A percentile compares a stretch with the other conserved stretches of the same genome.
Evolutionary conservation across 306 rosid genomes (phyloP).

Genomic region (Calophaca sinica): DNA sequence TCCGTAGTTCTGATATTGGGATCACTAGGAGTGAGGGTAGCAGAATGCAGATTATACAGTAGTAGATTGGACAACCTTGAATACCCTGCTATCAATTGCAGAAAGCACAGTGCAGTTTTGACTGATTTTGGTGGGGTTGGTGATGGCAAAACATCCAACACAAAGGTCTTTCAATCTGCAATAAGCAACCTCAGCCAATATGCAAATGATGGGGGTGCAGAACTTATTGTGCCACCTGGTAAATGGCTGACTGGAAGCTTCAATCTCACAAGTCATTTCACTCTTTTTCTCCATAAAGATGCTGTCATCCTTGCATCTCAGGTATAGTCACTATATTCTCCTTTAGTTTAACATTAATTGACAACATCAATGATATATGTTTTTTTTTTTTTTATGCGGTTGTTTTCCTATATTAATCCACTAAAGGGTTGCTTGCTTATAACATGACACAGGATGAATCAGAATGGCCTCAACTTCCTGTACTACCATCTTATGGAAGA

Average conservation of each 20-base stretch:
- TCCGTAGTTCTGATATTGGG: constrained; percentile 28
- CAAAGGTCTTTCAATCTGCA: constrained; percentile 66
- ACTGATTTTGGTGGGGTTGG: constrained; percentile 81
- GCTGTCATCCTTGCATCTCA: constrained; percentile 71
- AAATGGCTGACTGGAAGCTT: constrained; percentile 87
- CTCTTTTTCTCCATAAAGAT: constrained; percentile 69
- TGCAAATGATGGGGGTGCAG: constrained; percentile 72
- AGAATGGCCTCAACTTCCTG: constrained; percentile 61
- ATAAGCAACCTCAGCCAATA: constrained; percentile 53
- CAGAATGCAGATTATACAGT: constrained; percentile 24
- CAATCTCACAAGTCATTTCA: constrained; percentile 85
- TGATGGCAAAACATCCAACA: constrained; percentile 79
- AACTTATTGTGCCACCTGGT: constrained; percentile 73
- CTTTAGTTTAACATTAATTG: too few relatives aligned
- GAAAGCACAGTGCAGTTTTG: constrained; percentile 68
- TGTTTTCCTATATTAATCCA: too few relatives aligned
- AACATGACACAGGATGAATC: constrained; percentile 55
- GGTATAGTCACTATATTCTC: constrained; percentile 41
- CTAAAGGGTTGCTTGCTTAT: neutral
- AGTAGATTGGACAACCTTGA: neutral
- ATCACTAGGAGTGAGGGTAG: neutral
- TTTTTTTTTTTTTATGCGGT: too few relatives aligned
- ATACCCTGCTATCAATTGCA: constrained; percentile 54
- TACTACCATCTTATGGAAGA: constrained; percentile 73
- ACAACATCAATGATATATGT: too few relatives aligned